Base-by-base conservation (phyloP, 768 basidiomycete genomes). In the Pleurotus tuoliensis region DNA sequence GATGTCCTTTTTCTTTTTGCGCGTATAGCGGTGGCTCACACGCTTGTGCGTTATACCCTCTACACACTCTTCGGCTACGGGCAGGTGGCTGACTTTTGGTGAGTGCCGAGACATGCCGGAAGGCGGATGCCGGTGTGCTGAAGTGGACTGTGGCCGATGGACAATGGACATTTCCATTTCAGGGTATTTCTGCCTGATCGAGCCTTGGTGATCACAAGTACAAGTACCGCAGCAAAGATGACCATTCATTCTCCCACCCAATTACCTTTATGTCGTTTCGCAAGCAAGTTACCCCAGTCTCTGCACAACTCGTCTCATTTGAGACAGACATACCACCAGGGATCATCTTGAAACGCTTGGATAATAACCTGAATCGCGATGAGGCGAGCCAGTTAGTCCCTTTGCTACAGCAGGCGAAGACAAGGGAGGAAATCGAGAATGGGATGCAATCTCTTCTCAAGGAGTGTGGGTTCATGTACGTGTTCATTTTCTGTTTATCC, bases 381-480 rank as follows among this genome's bases (percentile, higher is more conserved):
- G 65, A 63, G 2, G 71, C 74, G 7, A 60, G 60, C 15, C 59
- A 65, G 5, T 58, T 69, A 51, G 27, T 73, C 38, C 46, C 61
- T 11, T 57, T 60, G 6, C 25, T 76, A 18, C 57, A 59, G 43
- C 48, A 39, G 13, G 64, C 71, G 2, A 65, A 61, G 8, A 73
- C 63, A 34, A 74, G 69, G 59, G 67, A 71, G 3, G 77, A 79
- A 20, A 61, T 82, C 3, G 69, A 72, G 47, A 45, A 64, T 1
- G 58, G 65, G 30, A 63, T 82, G 11, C 58, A 65, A 4, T 63
- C 60, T 5, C 66, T 69, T 3, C 62, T 68, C 0, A 68, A 67
- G 6, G 68, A 65, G 12, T 69, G 68, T 9, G 76, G 77, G 41
- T 82, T 83, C 58, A 47, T 79, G 82, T 82, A 58, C 48, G 79